These are phyloP conservation scores for Fusarium heterosporum DNA, from an alignment of 2,329 filamentous ascomycete species.

Conservation along the genomic window DNA sequence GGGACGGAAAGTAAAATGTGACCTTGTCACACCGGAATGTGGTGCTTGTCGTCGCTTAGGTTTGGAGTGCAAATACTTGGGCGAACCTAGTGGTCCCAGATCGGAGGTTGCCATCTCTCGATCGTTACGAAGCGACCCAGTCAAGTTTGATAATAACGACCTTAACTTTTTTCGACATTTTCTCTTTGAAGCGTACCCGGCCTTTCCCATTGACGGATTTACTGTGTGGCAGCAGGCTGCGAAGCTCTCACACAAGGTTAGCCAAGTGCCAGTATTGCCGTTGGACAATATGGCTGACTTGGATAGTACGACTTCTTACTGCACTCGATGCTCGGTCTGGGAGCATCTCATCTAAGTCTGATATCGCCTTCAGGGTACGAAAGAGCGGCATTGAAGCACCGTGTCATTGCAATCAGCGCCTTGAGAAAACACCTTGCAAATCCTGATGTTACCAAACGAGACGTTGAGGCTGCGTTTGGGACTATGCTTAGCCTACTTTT, in stretches of 20 bases:
- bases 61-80: constrained; percentile 52
- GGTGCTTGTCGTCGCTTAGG: constrained; percentile 52
- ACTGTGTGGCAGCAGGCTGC: constrained; percentile 54
- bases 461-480: constrained; percentile 54
- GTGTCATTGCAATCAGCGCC: constrained; percentile 52
- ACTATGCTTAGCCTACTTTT: constrained; percentile 53
- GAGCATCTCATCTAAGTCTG: constrained; percentile 54
- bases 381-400: constrained; percentile 51
- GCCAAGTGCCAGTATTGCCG: background rate
- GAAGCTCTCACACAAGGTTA: constrained; percentile 53
- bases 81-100: background rate
- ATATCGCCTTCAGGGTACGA: constrained; percentile 41
- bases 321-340: constrained; percentile 57
- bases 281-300: background rate
- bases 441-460: constrained; percentile 45
- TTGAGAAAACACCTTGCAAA: constrained; percentile 52
- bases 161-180: constrained; percentile 67
- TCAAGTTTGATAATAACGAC: constrained; percentile 56
- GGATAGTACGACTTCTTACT: constrained; percentile 55
- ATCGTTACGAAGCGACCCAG: constrained; percentile 36
- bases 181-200: constrained; percentile 58
- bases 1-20: constrained; percentile 60
- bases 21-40: constrained; percentile 52
- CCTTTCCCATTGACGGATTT: constrained; percentile 53
- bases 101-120: constrained; percentile 16